Conservation (phyloP, 2,329 filamentous ascomycete genomes). For the Bipolaris bicolor region DNA sequence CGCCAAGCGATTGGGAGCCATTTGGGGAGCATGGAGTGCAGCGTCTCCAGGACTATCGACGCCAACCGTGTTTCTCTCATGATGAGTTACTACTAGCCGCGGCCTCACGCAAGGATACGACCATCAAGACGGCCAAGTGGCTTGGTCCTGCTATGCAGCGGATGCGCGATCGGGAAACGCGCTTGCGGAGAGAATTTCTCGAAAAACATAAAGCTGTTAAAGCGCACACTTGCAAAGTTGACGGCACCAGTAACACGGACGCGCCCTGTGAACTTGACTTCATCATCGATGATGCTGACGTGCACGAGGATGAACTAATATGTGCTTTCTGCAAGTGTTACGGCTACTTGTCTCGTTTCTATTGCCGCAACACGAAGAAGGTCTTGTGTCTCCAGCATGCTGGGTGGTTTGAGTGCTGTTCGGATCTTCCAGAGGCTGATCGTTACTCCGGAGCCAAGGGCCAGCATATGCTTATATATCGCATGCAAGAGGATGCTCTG, state of each 20-base stretch:
- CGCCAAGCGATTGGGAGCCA: constrained; percentile 92
- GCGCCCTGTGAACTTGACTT: constrained; percentile 39
- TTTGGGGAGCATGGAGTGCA: constrained; percentile 87
- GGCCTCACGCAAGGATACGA: constrained; percentile 73
- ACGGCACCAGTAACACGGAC: constrained; percentile 58
- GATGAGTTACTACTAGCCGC: constrained; percentile 94
- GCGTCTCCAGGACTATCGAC: constrained; percentile 82
- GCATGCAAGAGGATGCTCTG: constrained; percentile 75
- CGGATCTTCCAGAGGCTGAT: constrained; percentile 66
- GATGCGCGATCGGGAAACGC: constrained; percentile 74
- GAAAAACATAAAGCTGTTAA: constrained; percentile 63
- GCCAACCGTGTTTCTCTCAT: constrained; percentile 96
- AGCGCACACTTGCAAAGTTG: constrained; percentile 49
- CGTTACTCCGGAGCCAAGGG: constrained; percentile 62
- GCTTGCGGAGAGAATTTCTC: constrained; percentile 71
- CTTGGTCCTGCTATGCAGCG: constrained; percentile 83
- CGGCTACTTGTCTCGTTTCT: constrained; percentile 87
- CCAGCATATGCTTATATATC: constrained; percentile 77
- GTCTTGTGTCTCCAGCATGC: constrained; percentile 83
- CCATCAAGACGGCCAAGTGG: constrained; percentile 94
- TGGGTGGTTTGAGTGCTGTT: constrained; percentile 79
- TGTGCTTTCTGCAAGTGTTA: constrained; percentile 92
- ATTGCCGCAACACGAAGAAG: constrained; percentile 81
- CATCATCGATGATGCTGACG: constrained; percentile 65
- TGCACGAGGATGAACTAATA: constrained; percentile 90